Base-by-base conservation (phyloP, 2,329 filamentous ascomycete genomes). In the Fusarium tupiense region DNA sequence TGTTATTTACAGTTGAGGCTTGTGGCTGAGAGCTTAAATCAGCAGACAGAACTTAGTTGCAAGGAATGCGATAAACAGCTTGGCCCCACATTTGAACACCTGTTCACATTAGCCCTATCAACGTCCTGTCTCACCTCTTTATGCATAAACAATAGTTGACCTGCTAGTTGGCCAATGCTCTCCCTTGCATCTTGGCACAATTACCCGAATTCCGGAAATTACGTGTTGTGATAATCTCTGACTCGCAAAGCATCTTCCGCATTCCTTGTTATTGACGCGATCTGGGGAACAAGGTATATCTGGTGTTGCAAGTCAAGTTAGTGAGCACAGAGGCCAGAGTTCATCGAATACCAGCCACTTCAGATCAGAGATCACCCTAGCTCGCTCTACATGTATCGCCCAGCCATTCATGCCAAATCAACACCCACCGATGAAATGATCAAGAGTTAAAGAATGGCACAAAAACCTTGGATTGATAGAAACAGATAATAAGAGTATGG, bases 381-480 rank as follows among this genome's bases (percentile, higher is more conserved):
- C 22, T 50, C 29, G 20, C 29, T 33, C 5, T 8, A 1, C 47
- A 12, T 37, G 3, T 3, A 37, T 35, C 17, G 3, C 19, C 17
- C 12, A 20, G n/a, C 17, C 17, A 24, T 20, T 8, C 12, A 8
- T 26, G 12, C 4, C 12, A 20, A 12, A 20, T 4, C 8, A 35
- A 14, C 8, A 3, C 12, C n/a, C 3, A 8, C 31, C 16, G 5
- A 6, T 8, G n/a, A 3, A 4, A 13, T 1, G 3, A 4, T 14
- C 1, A 35, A 11, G 6, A 19, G 2, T n/a, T 7, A 1, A 17
- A n/a, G 22, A 10, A n/a, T 17, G 0, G 5, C 8, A 33, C 5
- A 14, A 10, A 16, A 12, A 20, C 10, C 17, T 3, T 8, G 0
- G 8, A 19, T 35, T 2, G 24, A 24, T 0, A 14, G 17, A 35